Base-by-base conservation (phyloP, 306 rosid genomes). In the Elaeagnus macrophylla region DNA sequence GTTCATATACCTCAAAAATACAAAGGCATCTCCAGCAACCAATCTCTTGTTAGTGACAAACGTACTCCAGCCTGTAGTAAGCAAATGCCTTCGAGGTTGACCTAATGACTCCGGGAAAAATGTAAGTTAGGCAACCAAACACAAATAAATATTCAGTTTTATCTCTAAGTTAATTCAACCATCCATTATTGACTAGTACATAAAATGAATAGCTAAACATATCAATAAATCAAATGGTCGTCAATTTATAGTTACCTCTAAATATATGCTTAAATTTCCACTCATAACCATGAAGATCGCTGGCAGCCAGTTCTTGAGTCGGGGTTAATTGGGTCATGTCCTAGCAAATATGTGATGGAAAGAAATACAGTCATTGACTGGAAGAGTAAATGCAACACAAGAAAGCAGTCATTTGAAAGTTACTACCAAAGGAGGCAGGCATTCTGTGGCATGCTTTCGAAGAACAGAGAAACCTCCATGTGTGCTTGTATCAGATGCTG, bases 401-500 rank as follows among this genome's bases (percentile, higher is more conserved):
- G 9, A 45, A 4, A 3, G 25, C 51, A 54, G 43, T 12, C 10
- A 53, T 37, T 10, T 25, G 32, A 25, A 40, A 20, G 17, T 40
- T 48, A 49, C 66, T 80, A 89, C 97, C 87, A 89, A 59, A 1
- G 73, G 72, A 48, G 95, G 97, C 63, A 89, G 65, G 75, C 97
- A 89, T 55, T 89, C 97, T 41, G 79, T 83, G 69, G 97, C 97
- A 70, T 89, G 95, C 66, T 86, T 89, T 39, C 95, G 77, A 54
- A 89, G 73, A 74, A 89, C 90, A 0, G 95, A 89, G 80, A 86
- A 86, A 8, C 97, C 97, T 39, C 97, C 97, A 77, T 89, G 97
- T n/a, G 97, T 89, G 78, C 95, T 89, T 12, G 97, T 89, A 81
- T 89, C 97, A 2, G 97, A 89, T 17, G 97, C 88, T 0, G 94